A percentile compares a stretch with the other conserved stretches of the same genome.
Evolutionary conservation across 129 eudicot species (phyloP).

Genomic region (Rutidosis leptorrhynchoides): DNA sequence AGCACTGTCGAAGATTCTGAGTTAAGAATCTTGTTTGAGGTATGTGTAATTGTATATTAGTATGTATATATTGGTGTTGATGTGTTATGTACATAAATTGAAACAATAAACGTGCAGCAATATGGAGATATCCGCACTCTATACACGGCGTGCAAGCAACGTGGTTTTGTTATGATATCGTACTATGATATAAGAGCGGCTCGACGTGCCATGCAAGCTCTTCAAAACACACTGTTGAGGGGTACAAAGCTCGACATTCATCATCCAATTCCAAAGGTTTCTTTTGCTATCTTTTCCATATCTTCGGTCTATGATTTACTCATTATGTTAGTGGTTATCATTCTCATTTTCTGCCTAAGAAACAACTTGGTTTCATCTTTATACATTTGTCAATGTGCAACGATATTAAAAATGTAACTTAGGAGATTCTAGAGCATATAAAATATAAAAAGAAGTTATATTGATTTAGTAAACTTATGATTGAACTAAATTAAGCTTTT

Average conservation of each 20-base stretch:
- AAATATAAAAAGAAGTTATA: background rate
- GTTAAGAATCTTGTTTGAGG: constrained; percentile 73
- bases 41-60: constrained; percentile 24
- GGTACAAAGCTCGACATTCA: constrained; percentile 81
- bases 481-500: background rate
- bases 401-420: background rate
- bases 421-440: background rate
- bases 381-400: constrained; percentile 2
- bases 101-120: constrained; percentile 54
- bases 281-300: constrained; percentile 10
- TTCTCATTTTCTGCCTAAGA: constrained; percentile 13
- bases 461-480: background rate
- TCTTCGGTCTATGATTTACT: constrained; percentile 14
- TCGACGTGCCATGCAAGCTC: constrained; percentile 82
- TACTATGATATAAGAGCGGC: constrained; percentile 93
- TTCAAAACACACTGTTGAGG: constrained; percentile 70
- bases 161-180: constrained; percentile 95
- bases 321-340: background rate
- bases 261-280: constrained; percentile 86
- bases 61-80: constrained; percentile 11
- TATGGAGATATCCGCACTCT: constrained; percentile 84
- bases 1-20: constrained; percentile 84
- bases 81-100: background rate
- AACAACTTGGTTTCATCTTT: constrained; percentile 11
- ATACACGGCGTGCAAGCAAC: constrained; percentile 87